phyloP scores from a whole-genome alignment of 2,329 filamentous ascomycete genomes.

The Beauveria sp. region DNA sequence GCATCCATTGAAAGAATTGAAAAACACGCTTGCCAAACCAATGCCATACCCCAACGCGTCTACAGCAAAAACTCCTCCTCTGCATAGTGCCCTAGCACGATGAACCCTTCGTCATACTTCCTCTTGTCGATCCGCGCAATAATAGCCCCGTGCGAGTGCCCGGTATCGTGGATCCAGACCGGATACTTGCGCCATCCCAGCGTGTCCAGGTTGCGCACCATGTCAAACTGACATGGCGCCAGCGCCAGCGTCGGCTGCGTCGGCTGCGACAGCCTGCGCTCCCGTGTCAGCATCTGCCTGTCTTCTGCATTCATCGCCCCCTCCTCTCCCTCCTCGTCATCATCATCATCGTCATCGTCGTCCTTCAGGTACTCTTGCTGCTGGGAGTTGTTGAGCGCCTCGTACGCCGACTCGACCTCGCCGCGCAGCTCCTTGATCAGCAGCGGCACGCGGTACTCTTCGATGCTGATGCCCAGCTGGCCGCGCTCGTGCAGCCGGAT shows the following conservation, averaged over 20 bases:
- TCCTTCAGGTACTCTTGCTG: constrained; percentile 62
- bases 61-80: constrained; percentile 57
- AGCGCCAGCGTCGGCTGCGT: constrained; percentile 68
- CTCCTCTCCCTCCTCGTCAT: constrained; percentile 17
- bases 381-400: constrained; percentile 61
- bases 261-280: constrained; percentile 33
- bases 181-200: constrained; percentile 58
- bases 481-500: constrained; percentile 71
- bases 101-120: constrained; percentile 65
- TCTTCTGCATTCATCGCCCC: constrained; percentile 30
- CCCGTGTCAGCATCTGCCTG: constrained; percentile 32
- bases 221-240: constrained; percentile 72
- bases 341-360: constrained; percentile 24
- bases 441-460: constrained; percentile 68
- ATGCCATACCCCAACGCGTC: background rate
- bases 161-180: constrained; percentile 67
- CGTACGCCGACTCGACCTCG: constrained; percentile 71
- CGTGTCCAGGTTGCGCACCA: constrained; percentile 70
- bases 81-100: constrained; percentile 77
- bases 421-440: constrained; percentile 68
- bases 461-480: constrained; percentile 57
- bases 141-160: constrained; percentile 86
- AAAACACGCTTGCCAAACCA: background rate
- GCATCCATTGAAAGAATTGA: background rate
- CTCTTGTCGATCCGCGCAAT: constrained; percentile 66